These are phyloP conservation scores for Podosphaera fusca DNA, from an alignment of 2,329 filamentous ascomycete species.

Conservation along the genomic window DNA sequence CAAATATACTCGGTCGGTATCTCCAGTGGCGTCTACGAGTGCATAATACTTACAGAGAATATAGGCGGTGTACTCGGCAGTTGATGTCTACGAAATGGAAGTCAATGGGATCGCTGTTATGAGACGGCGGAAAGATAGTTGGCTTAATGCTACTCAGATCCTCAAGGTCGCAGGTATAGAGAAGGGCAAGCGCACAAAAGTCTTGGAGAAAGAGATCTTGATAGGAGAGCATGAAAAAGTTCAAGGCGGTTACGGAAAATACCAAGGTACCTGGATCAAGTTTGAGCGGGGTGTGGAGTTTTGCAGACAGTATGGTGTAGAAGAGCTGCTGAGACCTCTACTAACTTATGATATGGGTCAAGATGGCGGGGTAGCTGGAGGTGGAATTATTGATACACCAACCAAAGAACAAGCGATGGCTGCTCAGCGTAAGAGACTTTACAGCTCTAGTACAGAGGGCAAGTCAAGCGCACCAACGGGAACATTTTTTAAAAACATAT, in stretches of 20 bases:
- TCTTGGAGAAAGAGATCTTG: conserved; percentile 91
- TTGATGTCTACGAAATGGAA: conserved; percentile 97
- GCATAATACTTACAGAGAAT: conserved; percentile 4
- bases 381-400: conserved; percentile 68
- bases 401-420: conserved; percentile 99
- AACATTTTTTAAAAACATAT: conserved; percentile 95
- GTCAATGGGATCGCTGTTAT: conserved; percentile 84
- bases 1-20: conserved; percentile 37
- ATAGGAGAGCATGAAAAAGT: conserved; percentile 96
- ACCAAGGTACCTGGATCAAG: conserved; percentile 96
- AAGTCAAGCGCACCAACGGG: conserved; percentile 46
- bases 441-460: conserved; percentile 50
- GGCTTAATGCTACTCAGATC: conserved; percentile 96
- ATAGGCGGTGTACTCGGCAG: conserved; percentile 76
- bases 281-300: conserved; percentile 84
- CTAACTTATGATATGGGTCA: conserved; percentile 62
- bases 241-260: conserved; percentile 94
- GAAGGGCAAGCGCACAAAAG: conserved; percentile 93
- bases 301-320: conserved; percentile 57
- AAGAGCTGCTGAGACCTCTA: conserved; percentile 51
- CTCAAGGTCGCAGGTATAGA: conserved; percentile 93
- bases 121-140: conserved; percentile 83
- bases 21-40: neutral
- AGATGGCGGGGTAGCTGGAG: conserved; percentile 47
- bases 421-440: conserved; percentile 76